phyloP scores from a whole-genome alignment of 2,329 filamentous ascomycete genomes.

The Apiospora sp. region DNA sequence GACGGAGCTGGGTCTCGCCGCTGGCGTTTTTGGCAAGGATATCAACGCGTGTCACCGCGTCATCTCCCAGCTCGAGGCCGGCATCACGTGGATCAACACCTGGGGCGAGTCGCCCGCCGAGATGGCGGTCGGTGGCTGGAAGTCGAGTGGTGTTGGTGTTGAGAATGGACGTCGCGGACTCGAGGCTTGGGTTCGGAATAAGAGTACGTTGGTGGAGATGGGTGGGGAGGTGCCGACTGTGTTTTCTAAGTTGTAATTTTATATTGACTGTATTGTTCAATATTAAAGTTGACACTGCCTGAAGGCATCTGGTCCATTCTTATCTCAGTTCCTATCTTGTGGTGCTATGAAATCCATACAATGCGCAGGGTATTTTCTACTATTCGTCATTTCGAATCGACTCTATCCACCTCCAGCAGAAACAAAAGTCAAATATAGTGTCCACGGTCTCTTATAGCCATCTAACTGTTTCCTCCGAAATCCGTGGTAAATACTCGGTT shows the following conservation, averaged over 20 bases:
- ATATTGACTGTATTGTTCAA: background rate
- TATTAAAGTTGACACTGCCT: too few species aligned
- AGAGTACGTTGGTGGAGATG: conserved; percentile 88
- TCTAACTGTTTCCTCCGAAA: too few species aligned
- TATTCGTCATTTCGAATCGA: too few species aligned
- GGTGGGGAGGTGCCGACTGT: conserved; percentile 74
- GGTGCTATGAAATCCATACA: too few species aligned
- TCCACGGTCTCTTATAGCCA: too few species aligned
- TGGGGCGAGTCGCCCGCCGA: conserved; percentile 94
- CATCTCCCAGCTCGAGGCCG: conserved; percentile 75
- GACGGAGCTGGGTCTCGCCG: conserved; percentile 81
- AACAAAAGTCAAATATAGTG: too few species aligned
- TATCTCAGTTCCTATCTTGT: too few species aligned
- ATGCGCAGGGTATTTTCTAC: too few species aligned
- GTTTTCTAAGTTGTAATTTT: conserved; percentile 70
- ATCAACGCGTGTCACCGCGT: conserved; percentile 77
- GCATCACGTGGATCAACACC: conserved; percentile 92
- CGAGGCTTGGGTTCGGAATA: conserved; percentile 84
- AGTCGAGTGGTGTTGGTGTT: conserved; percentile 85
- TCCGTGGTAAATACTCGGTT: too few species aligned
- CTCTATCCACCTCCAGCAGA: too few species aligned
- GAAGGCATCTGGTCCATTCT: too few species aligned
- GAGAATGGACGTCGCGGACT: conserved; percentile 85
- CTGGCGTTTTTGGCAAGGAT: conserved; percentile 82
- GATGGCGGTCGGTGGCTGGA: conserved; percentile 94